Conservation (phyloP, 2,329 filamentous ascomycete species). For the Sporothrix protearum region DNA sequence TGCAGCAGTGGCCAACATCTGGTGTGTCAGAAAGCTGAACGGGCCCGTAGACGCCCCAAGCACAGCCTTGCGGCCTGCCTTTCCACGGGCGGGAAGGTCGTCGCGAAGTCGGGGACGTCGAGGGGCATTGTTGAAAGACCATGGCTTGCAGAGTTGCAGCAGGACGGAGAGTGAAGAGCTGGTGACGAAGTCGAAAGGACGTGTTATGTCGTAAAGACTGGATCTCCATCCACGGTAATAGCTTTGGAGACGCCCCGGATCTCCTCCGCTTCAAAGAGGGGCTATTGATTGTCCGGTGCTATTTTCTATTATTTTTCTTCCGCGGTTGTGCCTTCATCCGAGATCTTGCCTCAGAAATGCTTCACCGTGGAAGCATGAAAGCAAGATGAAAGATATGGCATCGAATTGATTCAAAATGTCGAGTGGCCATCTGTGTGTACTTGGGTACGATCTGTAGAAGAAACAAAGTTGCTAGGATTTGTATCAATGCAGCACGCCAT, state of each 20-base stretch:
- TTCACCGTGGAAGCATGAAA: neutral
- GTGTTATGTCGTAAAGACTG: neutral
- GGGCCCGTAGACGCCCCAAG: neutral
- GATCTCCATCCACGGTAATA: neutral
- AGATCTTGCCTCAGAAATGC: neutral
- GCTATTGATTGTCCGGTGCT: neutral
- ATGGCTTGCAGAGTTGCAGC: neutral
- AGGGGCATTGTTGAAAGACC: neutral
- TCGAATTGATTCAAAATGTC: neutral
- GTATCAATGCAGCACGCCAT: neutral
- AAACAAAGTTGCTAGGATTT: neutral
- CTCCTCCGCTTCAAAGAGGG: neutral
- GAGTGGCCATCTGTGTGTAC: neutral
- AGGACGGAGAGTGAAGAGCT: neutral
- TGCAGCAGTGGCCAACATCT: neutral
- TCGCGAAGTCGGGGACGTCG: neutral
- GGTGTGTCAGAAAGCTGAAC: neutral
- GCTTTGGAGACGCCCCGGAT: neutral
- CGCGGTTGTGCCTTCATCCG: neutral
- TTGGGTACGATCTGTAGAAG: neutral
- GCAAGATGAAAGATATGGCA: no score
- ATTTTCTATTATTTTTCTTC: neutral
- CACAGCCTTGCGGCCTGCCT: neutral
- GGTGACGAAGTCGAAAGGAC: neutral
- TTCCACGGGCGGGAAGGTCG: neutral